Base-by-base conservation (phyloP, 2,329 filamentous ascomycete species). In the Triangularia setosa region DNA sequence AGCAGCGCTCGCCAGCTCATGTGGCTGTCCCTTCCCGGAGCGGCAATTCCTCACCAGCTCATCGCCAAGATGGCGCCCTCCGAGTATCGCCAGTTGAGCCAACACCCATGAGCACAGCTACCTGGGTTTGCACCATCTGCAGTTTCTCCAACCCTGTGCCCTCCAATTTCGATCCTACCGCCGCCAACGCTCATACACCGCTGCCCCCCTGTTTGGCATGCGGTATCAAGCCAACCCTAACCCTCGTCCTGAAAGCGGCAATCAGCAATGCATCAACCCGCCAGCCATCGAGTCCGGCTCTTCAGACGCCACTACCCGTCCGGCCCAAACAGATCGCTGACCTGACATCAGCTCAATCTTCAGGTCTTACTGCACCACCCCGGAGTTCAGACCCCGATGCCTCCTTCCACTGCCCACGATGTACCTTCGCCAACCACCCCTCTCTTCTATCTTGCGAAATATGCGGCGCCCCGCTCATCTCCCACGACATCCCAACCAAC, bases 61-160 rank as follows among this genome's bases (percentile, higher is more conserved):
- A 77, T 48, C 76, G 79, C 44, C 69, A 77, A 24, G 79, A 82
- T 35, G 78, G 77, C 53, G 74, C 77, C 2, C 78, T 80, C 66
- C 76, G 81, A 64, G 71, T 77, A 48, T 73, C 80, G 71, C 69
- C 78, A 70, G 63, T 77, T 79, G 79, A 82, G 16, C 79, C 84
- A 30, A 70, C 80, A 1, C 77, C 83, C 14, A 75, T 80, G 14
- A 84, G 82, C 69, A 85, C 82, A 65, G 92, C 91, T 5, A 97
- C 93, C 3, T 98, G 94, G 94, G 89, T 98, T 21, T 98, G 94
- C 79, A 90, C 91, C 1, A 98, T 98, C 72, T 98, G 94, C 81
- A 94, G 91, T 70, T 96, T 96, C 74, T 94, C 93, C 9, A 98
- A 98, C 72, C 90, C 92, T 0, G 88, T 97, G 1, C 93, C 95